phyloP scores from a whole-genome alignment of 1,139 yeast species.

The Pichia sp. region DNA sequence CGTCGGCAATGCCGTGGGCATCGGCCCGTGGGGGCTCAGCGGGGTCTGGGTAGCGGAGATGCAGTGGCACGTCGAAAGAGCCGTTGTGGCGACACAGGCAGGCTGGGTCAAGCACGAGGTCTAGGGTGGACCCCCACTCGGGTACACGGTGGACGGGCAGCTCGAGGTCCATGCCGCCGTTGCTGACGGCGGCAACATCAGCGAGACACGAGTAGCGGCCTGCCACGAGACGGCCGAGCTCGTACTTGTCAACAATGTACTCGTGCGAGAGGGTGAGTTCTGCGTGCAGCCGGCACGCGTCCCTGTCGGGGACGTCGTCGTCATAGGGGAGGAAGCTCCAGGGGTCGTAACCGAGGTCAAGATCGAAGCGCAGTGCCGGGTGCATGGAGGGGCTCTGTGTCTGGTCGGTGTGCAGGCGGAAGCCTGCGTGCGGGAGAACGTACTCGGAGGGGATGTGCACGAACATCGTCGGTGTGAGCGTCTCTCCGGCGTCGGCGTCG shows the following conservation, averaged over 20 bases:
- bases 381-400: constrained; percentile 3
- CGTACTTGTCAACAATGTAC: constrained; percentile 28
- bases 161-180: constrained; percentile 29
- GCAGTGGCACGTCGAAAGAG: constrained; percentile 29
- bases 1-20: too few species aligned
- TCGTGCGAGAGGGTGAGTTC: constrained; percentile 25
- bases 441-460: constrained; percentile 1
- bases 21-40: constrained; percentile 4
- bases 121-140: constrained; percentile 25
- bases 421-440: not conserved
- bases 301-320: constrained; percentile 22
- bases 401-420: not conserved
- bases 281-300: constrained; percentile 22
- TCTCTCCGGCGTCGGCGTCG: not conserved
- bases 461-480: constrained; percentile 1
- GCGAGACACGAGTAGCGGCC: constrained; percentile 4
- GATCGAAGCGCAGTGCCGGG: not conserved
- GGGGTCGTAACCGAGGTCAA: not conserved
- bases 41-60: constrained; percentile 30
- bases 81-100: constrained; percentile 11
- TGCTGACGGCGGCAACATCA: constrained; percentile 12
- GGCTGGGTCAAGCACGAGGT: constrained; percentile 21
- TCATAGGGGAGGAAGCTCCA: constrained; percentile 11
- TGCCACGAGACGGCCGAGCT: constrained; percentile 16
- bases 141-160: constrained; percentile 28